Conservation (phyloP, 352 stramenopile species). For the Peronosclerospora sorghi region DNA sequence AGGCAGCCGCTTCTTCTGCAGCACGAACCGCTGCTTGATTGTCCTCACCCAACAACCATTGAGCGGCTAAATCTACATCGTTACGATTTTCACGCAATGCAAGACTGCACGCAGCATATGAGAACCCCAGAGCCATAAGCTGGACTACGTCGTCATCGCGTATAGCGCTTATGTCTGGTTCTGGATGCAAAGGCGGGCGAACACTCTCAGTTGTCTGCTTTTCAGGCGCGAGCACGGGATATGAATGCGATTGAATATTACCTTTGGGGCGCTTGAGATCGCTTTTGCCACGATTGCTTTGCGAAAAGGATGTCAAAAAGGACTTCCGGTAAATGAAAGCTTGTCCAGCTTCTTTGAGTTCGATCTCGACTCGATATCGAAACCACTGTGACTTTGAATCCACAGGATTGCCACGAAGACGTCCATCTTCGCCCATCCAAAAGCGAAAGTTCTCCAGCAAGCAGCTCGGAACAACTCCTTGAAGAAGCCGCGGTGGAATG, state of each 20-base stretch:
- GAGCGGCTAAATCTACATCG: slow-evolving; percentile 58
- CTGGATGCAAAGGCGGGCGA: slow-evolving; percentile 2
- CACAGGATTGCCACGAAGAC: slow-evolving; percentile 90
- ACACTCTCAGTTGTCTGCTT: slow-evolving; percentile 3
- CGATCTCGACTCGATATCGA: slow-evolving; percentile 69
- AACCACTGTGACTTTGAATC: slow-evolving; percentile 82
- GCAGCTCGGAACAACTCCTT: slow-evolving; percentile 89
- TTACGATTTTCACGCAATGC: slow-evolving; percentile 57
- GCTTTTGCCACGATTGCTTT: slow-evolving; percentile 24
- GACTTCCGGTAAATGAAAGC: slow-evolving; percentile 53
- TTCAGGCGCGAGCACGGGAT: slow-evolving; percentile 12
- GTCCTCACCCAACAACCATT: slow-evolving; percentile 74
- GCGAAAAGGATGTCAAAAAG: slow-evolving; percentile 57
- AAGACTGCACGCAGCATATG: slow-evolving; percentile 65
- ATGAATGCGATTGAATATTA: slow-evolving; percentile 33
- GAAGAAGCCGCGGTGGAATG: slow-evolving; percentile 87
- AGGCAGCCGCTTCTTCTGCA: slow-evolving; percentile 42
- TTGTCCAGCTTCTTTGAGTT: slow-evolving; percentile 30
- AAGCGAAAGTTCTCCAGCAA: slow-evolving; percentile 95
- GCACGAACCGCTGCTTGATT: slow-evolving; percentile 64
- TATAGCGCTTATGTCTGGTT: slow-evolving; percentile 22
- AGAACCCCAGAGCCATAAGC: slow-evolving; percentile 84
- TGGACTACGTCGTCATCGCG: slow-evolving; percentile 79
- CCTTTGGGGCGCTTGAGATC: slow-evolving; percentile 12
- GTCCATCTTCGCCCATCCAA: slow-evolving; percentile 94